Evolutionary conservation across 768 basidiomycete species (phyloP), one percentile per base, ranked within the genome.

Genomic region (Rubroboletus satanas): DNA sequence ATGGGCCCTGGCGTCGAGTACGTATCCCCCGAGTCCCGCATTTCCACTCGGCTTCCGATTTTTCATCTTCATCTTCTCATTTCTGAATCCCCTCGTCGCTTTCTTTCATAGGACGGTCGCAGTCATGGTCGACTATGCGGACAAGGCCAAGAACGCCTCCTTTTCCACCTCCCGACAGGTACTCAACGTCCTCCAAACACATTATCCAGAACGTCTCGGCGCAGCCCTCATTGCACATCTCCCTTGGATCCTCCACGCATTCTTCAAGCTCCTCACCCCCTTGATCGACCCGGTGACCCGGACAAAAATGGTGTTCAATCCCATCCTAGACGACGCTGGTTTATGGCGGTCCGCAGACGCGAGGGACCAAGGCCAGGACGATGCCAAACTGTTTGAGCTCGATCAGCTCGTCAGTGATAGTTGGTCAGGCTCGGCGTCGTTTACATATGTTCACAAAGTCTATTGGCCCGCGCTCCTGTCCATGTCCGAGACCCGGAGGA

Each of bases 141-240:
- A 89, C 66, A 79, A 79, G 65, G 82, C 79, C 35, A 91, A 89
- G 70, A 81, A 63, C 26, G 78, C 82, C 0, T 74, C 77, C 7
- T 47, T 82, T 12, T 31, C 62, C 0, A 73, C 67, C 10, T 57
- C 79, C 7, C 71, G 75, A 10, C 66, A 61, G 28, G 76, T 81
- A 12, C 76, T 87, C 50, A 71, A 77, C 67, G 87, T 90, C 61
- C 76, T 92, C 14, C 90, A 92, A 63, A 79, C 83, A 23, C 90
- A 93, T 66, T 93, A 92, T 62, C 91, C 91, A 0, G 93, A 96
- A 68, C 83, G 93, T 4, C 83, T 96, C 33, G 91, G 90, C 26
- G 66, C 76, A 12, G 81, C 90, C 1, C 70, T 91, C 41, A 82
- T 93, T 63, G 76, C 86, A 55, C 89, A 93, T 62, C 78, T 93